These are phyloP conservation scores for Tritrichomonas foetus DNA, from an alignment of 208 protist genomes.

Conservation along the genomic window DNA sequence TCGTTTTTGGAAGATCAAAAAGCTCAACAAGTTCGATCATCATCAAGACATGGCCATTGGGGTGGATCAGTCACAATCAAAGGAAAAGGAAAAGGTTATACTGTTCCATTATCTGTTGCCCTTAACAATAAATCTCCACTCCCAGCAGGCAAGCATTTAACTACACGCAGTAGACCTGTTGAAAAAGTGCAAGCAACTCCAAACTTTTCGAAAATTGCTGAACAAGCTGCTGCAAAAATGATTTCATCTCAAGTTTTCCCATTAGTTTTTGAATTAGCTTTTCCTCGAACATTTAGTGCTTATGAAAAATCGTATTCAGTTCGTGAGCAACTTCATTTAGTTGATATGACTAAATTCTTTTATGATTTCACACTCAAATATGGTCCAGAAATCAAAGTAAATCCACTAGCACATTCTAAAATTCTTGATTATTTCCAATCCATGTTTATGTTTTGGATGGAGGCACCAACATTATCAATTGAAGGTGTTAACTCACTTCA, in stretches of 20 bases:
- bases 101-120: neutral
- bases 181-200: neutral
- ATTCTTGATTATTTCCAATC: neutral
- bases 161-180: neutral
- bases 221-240: neutral
- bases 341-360: neutral
- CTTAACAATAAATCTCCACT: neutral
- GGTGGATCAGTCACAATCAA: neutral
- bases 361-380: neutral
- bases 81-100: neutral
- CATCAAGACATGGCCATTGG: constrained; percentile 27
- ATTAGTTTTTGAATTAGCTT: neutral
- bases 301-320: neutral
- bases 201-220: neutral
- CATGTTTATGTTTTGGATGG: neutral
- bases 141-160: neutral
- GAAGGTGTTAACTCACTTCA: neutral
- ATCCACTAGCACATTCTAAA: neutral
- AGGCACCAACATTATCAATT: neutral
- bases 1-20: neutral
- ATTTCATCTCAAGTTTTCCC: neutral
- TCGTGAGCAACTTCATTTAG: neutral
- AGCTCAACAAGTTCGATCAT: neutral
- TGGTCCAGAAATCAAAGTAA: neutral
- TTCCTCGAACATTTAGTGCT: neutral